Evolutionary conservation across 1,284 basidiomycete species (phyloP), one percentile per base, ranked within the genome.

Genomic region (Malassezia brasiliensis): DNA sequence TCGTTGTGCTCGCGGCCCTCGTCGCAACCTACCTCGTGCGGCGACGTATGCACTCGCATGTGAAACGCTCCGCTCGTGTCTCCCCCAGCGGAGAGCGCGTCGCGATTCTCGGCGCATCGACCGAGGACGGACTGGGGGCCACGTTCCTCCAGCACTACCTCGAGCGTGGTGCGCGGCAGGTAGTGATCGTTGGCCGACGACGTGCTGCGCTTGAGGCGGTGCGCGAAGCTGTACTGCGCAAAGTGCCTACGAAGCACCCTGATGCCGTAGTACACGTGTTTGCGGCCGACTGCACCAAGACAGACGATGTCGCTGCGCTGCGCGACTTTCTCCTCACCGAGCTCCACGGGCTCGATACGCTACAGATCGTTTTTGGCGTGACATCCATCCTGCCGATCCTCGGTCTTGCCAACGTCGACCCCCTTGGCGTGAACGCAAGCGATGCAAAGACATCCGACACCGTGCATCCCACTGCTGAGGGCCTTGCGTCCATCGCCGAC

Each of bases 351-450:
- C 64, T 93, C 3, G 90, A 94, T 71, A 94, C 90, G 0, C 71
- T 93, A 4, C 78, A 90, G 42, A 82, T 94, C 51, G 81, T 83
- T 50, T 89, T 90, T 7, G 90, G 90, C 5, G 86, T 90, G 0
- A 88, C 87, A 1, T 85, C 88, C 2, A 79, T 90, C 1, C 82
- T 82, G 44, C 86, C 89, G 0, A 76, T 94, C 15, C 79, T 91
- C 67, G 81, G 83, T 14, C 77, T 88, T 5, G 85, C 87, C 10
- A 84, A 84, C 0, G 78, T 83, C 5, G 78, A 82, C 45, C 76
- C 77, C 20, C 65, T 77, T 12, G 72, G 72, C 15, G 74, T 57
- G 2, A 81, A 44, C 77, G 80, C 11, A 76, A 76, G n/a, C 77
- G 80, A 0, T 77, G 17, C 40, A 10, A 81, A 2, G 76, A 81